Evolutionary conservation across 176 grass and related monocot genomes (phyloP).

Genomic region (Pontederia crassipes): DNA sequence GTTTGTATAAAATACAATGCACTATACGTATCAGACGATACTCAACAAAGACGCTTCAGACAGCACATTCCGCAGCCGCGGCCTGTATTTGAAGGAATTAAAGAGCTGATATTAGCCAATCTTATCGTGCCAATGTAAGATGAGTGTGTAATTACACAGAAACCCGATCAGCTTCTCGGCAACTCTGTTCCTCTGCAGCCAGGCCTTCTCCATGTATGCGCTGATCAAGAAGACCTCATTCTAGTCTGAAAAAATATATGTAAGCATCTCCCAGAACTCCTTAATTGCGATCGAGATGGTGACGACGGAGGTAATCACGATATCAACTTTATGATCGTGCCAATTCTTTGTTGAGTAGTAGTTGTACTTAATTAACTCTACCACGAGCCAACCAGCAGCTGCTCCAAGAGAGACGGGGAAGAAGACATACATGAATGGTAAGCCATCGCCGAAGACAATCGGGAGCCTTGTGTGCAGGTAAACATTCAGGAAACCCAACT

Average conservation of each 20-base stretch:
- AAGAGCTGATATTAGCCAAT: too few relatives aligned
- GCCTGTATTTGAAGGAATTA: too few relatives aligned
- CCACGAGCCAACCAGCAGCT: neutral
- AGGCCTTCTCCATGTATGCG: neutral
- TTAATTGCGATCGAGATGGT: neutral
- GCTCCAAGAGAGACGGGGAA: neutral
- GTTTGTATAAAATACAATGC: too few relatives aligned
- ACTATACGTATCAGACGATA: too few relatives aligned
- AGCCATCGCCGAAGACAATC: neutral
- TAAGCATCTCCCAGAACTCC: slow-evolving; percentile 10
- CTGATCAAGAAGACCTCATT: slow-evolving; percentile 12
- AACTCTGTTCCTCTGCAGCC: neutral
- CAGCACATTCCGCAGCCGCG: too few relatives aligned
- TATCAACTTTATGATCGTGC: neutral
- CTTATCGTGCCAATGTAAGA: too few relatives aligned
- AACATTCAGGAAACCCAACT: slow-evolving; percentile 16
- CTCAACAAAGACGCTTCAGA: too few relatives aligned
- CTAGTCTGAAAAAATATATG: slow-evolving; percentile 21
- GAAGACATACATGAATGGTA: neutral
- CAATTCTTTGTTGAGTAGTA: too few relatives aligned
- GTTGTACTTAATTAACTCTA: neutral
- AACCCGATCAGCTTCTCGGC: neutral
- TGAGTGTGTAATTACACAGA: too few relatives aligned
- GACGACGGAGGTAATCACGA: slow-evolving; percentile 7
- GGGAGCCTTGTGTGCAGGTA: slow-evolving; percentile 14